Base-by-base conservation (phyloP, 2,329 filamentous ascomycete genomes). In the Aspergillus phoenicis region DNA sequence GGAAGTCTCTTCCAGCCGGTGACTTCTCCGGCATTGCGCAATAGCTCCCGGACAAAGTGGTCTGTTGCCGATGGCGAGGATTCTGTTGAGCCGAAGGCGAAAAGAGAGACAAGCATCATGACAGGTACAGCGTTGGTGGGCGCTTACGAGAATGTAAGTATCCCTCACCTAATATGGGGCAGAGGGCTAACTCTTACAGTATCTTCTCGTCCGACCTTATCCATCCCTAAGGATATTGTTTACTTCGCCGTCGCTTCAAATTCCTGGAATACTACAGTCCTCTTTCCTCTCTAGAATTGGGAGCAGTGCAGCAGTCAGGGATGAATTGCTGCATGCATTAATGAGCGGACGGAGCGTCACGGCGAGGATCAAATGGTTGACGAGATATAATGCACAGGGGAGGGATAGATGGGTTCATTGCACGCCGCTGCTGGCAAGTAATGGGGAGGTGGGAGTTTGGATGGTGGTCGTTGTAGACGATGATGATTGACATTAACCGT, bases 371-470 rank as follows among this genome's bases (percentile, higher is more conserved):
- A 84, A 85, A 56, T 93, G 89, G 90, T 77, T 91, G 1, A 82
- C 80, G 49, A 78, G 80, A 47, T 75, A 75, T 5, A 80, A 83
- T 36, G 75, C 79, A 17, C 82, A 85, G 55, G 89, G 89, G 0
- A 82, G 88, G 17, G 83, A 84, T 52, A 83, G 89, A 47, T 93
- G 90, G 89, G 89, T 93, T 43, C 90, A 93, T 72, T 90, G 89
- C 70, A 93, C 90, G 22, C 90, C 90, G 2, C 77, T 93, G 3
- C 75, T 90, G 3, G 89, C 89, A 2, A 82, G 82, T 45, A 87
- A 87, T 64, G 87, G 88, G 1, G 80, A 84, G 3, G 85, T 93
- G 0, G 90, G 90, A 15, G 89, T 91, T 0, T 93, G 90, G 90
- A 90, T 93, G 87, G 82, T 92, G 5, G 83, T 92, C 0, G 81